Base-by-base conservation (phyloP, 495 filamentous ascomycete species). In the Penicillium turbatum region DNA sequence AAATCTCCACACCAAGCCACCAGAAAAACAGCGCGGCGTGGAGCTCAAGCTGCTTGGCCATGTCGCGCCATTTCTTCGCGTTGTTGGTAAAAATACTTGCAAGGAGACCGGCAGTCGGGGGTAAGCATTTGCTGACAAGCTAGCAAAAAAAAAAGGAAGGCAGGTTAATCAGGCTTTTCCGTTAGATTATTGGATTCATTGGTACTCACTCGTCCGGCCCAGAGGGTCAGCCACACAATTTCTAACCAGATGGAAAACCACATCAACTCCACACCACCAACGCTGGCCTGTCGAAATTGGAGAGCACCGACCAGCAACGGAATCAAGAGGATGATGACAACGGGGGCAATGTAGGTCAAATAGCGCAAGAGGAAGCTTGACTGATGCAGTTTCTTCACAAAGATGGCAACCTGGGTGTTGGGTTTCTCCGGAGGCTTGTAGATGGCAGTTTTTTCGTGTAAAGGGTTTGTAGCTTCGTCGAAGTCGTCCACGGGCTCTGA, bases 191-290 rank as follows among this genome's bases (percentile, higher is more conserved):
- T 17, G 1, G 16, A 27, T 19, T n/a, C 5, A 29, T 50, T 39
- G 2, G 12, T 37, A 75, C 74, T 61, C 72, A 84, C 82, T 56
- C 86, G 73, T 49, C 86, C 86, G 24, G 83, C 86, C 93, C 93
- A 97, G 0, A 97, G 74, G 2, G 90, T 89, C 37, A 95, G 72
- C 92, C 92, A 97, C 38, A 97, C 82, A 21, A 96, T 86, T 66
- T 95, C 88, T 41, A 97, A 76, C 92, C 92, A 97, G 42, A 97
- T 88, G 38, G 87, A 85, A 56, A 97, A 97, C 92, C 92, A 97
- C 44, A 90, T 72, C 51, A 97, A 64, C 55, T 79, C 50, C 2
- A 96, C 89, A 31, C 84, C 90, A 2, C 91, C 92, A 7, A 89
- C 84, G 16, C 73, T 84, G 3, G 87, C 82, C 27, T 82, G 64